These are phyloP conservation scores for Diaporthe ampelina DNA, from an alignment of 2,329 filamentous ascomycete species.

Conservation along the genomic window DNA sequence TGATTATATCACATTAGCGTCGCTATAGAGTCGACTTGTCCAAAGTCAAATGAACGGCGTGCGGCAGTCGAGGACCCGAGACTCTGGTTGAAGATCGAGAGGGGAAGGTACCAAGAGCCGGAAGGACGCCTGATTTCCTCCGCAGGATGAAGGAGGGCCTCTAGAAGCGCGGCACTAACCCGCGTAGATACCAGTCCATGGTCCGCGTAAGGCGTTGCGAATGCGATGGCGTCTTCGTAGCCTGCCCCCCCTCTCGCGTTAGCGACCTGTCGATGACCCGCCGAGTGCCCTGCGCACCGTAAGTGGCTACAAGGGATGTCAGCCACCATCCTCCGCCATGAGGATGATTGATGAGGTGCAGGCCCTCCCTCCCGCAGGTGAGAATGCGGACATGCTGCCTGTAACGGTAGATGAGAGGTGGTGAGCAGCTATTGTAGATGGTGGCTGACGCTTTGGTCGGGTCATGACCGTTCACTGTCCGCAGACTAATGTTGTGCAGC, in stretches of 20 bases:
- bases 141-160: slow-evolving; percentile 29
- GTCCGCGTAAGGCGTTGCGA: slow-evolving; percentile 33
- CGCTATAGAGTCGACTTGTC: not conserved
- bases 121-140: not conserved
- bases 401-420: not conserved
- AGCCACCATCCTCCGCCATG: slow-evolving; percentile 15
- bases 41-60: not conserved
- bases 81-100: slow-evolving; percentile 36
- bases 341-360: not conserved
- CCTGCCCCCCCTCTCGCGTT: slow-evolving; percentile 17
- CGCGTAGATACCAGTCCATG: slow-evolving; percentile 12
- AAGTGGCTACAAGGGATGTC: slow-evolving; percentile 10
- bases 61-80: slow-evolving; percentile 36
- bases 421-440: slow-evolving; percentile 5
- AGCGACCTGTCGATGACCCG: slow-evolving; percentile 28
- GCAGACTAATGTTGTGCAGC: slow-evolving; percentile 11
- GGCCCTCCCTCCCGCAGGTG: not conserved
- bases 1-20: slow-evolving; percentile 15
- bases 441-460: slow-evolving; percentile 16
- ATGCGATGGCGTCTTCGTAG: slow-evolving; percentile 30
- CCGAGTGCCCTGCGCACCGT: slow-evolving; percentile 25
- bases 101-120: slow-evolving; percentile 34
- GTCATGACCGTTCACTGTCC: slow-evolving; percentile 5
- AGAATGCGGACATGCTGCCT: slow-evolving; percentile 1
- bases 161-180: slow-evolving; percentile 24